A percentile compares a stretch with the other conserved stretches of the same genome.
These are phyloP conservation scores for Nicotiana rustica DNA, from an alignment of 305 asterid species.

Conservation along the genomic window DNA sequence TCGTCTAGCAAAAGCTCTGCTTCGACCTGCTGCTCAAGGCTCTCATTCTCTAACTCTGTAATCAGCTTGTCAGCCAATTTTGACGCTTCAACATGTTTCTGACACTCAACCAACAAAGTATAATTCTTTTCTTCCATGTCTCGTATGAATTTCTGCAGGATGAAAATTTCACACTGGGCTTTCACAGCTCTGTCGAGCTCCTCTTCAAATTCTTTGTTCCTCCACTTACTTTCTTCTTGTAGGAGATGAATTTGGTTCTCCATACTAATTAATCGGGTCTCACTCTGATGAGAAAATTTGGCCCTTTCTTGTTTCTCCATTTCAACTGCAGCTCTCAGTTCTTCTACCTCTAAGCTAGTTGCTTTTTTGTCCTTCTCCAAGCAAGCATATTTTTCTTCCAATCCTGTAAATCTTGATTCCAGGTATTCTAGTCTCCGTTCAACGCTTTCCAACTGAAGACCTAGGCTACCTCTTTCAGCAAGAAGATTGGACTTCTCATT, in stretches of 20 bases:
- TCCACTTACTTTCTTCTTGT: constrained; percentile 75
- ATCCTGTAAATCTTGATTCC: constrained; percentile 66
- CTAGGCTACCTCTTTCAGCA: constrained; percentile 66
- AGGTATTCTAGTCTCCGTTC: constrained; percentile 64
- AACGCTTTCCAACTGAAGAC: constrained; percentile 64
- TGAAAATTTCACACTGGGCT: constrained; percentile 85
- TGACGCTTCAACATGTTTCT: constrained; percentile 89
- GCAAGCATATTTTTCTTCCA: constrained; percentile 71
- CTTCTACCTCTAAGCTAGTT: constrained; percentile 62
- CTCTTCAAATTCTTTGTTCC: constrained; percentile 77
- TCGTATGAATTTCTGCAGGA: constrained; percentile 82
- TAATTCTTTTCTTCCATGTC: constrained; percentile 91
- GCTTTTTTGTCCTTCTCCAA: constrained; percentile 76
- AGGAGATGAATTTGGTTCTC: constrained; percentile 74
- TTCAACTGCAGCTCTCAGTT: constrained; percentile 59
- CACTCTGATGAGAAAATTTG: constrained; percentile 56
- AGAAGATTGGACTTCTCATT: constrained; percentile 74
- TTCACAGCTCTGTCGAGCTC: constrained; percentile 78
- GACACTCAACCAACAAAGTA: constrained; percentile 75
- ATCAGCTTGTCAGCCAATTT: constrained; percentile 86
- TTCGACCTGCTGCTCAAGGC: constrained; percentile 92
- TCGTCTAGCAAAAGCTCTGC: constrained; percentile 79
- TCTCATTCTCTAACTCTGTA: constrained; percentile 79
- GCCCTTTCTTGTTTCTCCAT: constrained; percentile 79
- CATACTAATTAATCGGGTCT: constrained; percentile 58